phyloP scores from a whole-genome alignment of 768 basidiomycete genomes.

The Trichaptum fuscoviolaceum region DNA sequence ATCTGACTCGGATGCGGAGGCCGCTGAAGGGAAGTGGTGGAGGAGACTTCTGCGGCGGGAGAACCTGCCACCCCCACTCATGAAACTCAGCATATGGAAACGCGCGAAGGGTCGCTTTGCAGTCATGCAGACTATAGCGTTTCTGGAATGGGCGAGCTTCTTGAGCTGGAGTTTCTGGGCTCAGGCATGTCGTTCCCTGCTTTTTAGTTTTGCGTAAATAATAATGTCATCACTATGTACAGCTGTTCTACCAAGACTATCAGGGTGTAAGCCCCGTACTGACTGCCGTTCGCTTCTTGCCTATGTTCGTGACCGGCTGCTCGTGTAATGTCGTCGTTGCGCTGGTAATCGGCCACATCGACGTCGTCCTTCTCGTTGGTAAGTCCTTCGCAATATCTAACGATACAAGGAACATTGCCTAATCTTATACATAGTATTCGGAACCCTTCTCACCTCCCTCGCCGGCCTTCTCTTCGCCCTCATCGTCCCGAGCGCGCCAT shows the following conservation, averaged over 20 bases:
- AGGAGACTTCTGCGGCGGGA: not conserved
- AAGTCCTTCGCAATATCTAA: constrained; percentile 13
- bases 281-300: constrained; percentile 62
- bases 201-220: not conserved
- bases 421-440: constrained; percentile 30
- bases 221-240: constrained; percentile 3
- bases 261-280: constrained; percentile 45
- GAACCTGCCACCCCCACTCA: constrained; percentile 49
- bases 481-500: constrained; percentile 49
- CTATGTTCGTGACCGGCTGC: constrained; percentile 64
- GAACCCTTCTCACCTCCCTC: constrained; percentile 51
- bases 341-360: constrained; percentile 47
- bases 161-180: constrained; percentile 48
- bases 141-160: constrained; percentile 59
- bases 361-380: constrained; percentile 57
- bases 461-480: constrained; percentile 66
- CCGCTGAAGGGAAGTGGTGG: not conserved
- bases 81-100: constrained; percentile 58
- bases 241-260: constrained; percentile 75
- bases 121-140: constrained; percentile 57
- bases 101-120: constrained; percentile 59
- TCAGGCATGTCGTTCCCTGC: constrained; percentile 25
- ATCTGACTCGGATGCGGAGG: not conserved
- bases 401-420: not conserved
- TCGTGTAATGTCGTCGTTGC: constrained; percentile 64